Conservation (phyloP, 2,329 filamentous ascomycete species). For the Cladosporium colombiae region DNA sequence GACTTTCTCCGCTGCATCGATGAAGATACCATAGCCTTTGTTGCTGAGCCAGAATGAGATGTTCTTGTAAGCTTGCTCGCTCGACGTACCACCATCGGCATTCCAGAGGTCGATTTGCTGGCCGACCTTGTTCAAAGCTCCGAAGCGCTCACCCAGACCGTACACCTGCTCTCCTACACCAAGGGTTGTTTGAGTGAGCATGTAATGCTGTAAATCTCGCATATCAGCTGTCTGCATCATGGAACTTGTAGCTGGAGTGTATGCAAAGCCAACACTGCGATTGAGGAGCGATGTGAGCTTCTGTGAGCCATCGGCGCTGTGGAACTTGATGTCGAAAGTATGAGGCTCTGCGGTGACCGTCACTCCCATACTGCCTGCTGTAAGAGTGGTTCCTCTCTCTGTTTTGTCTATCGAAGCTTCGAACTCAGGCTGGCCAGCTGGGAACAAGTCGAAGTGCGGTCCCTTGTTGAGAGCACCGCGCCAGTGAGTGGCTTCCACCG, state of each 20-base stretch:
- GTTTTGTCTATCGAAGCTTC: constrained; percentile 45
- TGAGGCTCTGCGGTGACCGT: constrained; percentile 53
- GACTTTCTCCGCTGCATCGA: constrained; percentile 69
- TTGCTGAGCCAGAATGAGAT: constrained; percentile 70
- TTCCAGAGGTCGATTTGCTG: constrained; percentile 68
- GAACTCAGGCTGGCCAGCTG: constrained; percentile 50
- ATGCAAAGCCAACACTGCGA: constrained; percentile 60
- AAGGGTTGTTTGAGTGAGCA: constrained; percentile 50
- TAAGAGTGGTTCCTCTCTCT: constrained; percentile 51
- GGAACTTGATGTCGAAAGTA: constrained; percentile 59
- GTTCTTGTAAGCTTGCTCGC: constrained; percentile 73
- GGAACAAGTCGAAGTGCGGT: constrained; percentile 61
- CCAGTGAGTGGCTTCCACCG: constrained; percentile 61
- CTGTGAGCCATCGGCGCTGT: constrained; percentile 52
- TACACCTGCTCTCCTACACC: constrained; percentile 65
- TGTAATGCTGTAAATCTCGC: constrained; percentile 43
- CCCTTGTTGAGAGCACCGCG: constrained; percentile 54
- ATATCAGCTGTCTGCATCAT: constrained; percentile 58
- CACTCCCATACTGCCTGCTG: constrained; percentile 54
- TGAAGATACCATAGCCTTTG: constrained; percentile 74
- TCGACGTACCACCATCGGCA: constrained; percentile 63
- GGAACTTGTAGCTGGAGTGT: constrained; percentile 55
- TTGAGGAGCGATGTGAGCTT: constrained; percentile 56
- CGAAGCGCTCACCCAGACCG: constrained; percentile 75
- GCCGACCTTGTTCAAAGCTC: constrained; percentile 74